Conservation (phyloP, 129 eudicot species). For the Flaveria brownii region DNA sequence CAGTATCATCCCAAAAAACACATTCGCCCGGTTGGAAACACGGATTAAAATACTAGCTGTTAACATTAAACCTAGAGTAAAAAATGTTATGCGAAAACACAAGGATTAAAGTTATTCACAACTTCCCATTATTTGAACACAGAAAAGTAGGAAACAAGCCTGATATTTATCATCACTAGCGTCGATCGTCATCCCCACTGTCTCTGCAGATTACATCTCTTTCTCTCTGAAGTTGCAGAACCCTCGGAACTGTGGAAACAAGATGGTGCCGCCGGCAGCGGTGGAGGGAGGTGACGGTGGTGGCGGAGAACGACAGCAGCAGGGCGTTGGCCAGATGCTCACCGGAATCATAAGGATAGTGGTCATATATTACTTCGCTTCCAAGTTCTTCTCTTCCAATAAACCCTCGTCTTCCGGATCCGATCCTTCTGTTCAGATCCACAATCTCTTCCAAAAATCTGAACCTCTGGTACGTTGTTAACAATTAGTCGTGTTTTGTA, state of each 20-base stretch:
- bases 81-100: too few relatives aligned
- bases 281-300: slow-evolving; percentile 54
- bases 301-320: slow-evolving; percentile 42
- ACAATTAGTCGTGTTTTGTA: neutral
- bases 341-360: slow-evolving; percentile 76
- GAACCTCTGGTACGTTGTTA: slow-evolving; percentile 61
- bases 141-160: too few relatives aligned
- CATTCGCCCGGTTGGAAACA: too few relatives aligned
- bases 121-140: too few relatives aligned
- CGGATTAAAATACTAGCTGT: too few relatives aligned
- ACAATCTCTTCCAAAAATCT: slow-evolving; percentile 77
- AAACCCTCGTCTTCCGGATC: slow-evolving; percentile 43
- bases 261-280: slow-evolving; percentile 82
- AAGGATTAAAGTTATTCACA: too few relatives aligned
- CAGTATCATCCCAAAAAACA: too few relatives aligned
- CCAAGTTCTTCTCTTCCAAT: slow-evolving; percentile 66
- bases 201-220: slow-evolving; percentile 13
- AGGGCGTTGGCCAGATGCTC: slow-evolving; percentile 59
- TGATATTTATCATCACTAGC: too few relatives aligned
- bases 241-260: slow-evolving; percentile 44
- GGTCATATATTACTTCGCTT: slow-evolving; percentile 86
- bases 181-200: neutral
- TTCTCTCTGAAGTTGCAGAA: slow-evolving; percentile 3
- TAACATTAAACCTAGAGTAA: too few relatives aligned
- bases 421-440: slow-evolving; percentile 68